Percentiles rank a stretch among this genome's conserved stretches.
phyloP scores from a whole-genome alignment of 148 eudicot species.

The Bassia scoparia region DNA sequence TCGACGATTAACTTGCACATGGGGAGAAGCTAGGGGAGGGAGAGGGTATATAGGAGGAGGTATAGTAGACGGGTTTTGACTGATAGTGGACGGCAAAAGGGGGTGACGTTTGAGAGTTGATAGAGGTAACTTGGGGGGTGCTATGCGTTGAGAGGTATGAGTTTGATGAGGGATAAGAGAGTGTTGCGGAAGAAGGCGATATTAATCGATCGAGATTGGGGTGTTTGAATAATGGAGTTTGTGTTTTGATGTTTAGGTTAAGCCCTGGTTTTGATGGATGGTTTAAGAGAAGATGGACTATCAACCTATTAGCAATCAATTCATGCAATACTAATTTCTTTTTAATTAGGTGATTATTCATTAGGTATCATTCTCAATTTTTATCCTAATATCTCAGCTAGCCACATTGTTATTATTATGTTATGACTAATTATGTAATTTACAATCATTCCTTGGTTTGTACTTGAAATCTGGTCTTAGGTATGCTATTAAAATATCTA shows the following conservation, averaged over 20 bases:
- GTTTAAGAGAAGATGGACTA: constrained; percentile 36
- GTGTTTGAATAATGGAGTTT: constrained; percentile 61
- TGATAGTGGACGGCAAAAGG: constrained; percentile 44
- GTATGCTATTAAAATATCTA: too few species aligned
- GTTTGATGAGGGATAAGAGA: constrained; percentile 42
- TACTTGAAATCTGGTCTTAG: too few species aligned
- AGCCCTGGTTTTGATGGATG: constrained; percentile 57
- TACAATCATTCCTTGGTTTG: too few species aligned
- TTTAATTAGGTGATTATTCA: too few species aligned
- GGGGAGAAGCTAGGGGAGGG: constrained; percentile 55
- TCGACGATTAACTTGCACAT: constrained; percentile 45
- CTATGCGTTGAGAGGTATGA: constrained; percentile 44
- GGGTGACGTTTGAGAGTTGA: constrained; percentile 62
- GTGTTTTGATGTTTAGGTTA: constrained; percentile 65
- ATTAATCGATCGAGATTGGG: constrained; percentile 66
- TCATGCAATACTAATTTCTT: not conserved
- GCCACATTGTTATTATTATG: too few species aligned
- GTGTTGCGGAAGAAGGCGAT: constrained; percentile 60
- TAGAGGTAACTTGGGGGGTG: constrained; percentile 33
- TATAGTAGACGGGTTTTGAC: constrained; percentile 48
- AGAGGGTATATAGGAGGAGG: constrained; percentile 58
- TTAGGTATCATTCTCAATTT: too few species aligned
- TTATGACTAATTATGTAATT: too few species aligned
- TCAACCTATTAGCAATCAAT: constrained; percentile 24
- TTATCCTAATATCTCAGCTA: too few species aligned